Conservation (phyloP, 139 green algal genomes). For the Desmodesmus armatus region DNA sequence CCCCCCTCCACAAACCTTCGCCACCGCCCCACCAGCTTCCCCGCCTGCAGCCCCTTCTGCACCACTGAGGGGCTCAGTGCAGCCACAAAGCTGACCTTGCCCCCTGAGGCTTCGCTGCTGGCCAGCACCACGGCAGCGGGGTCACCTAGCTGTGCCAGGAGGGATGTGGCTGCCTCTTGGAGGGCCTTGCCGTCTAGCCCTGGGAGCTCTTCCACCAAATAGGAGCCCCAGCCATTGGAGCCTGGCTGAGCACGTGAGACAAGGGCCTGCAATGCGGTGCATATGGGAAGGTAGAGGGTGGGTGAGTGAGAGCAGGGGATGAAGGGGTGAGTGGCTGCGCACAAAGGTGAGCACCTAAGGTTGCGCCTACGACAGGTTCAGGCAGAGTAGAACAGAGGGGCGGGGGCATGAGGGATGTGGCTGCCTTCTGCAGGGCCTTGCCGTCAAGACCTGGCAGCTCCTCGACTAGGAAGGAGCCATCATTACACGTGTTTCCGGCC, state of each 20-base stretch:
- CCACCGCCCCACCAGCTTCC: slow-evolving; percentile 88
- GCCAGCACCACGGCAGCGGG: slow-evolving; percentile 83
- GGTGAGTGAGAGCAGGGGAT: not conserved
- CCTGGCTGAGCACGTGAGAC: slow-evolving; percentile 47
- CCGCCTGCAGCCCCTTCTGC: slow-evolving; percentile 76
- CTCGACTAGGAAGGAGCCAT: no score
- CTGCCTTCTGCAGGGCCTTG: no score
- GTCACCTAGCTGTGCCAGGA: slow-evolving; percentile 70
- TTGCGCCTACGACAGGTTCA: no score
- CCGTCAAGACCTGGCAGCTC: no score
- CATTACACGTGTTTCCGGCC: no score
- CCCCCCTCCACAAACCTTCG: slow-evolving; percentile 93
- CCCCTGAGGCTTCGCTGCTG: slow-evolving; percentile 30
- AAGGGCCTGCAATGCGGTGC: slow-evolving; percentile 59
- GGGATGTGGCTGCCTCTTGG: slow-evolving; percentile 76
- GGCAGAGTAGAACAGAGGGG: not conserved
- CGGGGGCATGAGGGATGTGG: no score
- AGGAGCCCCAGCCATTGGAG: slow-evolving; percentile 49
- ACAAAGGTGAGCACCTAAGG: no score
- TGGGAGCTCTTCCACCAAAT: slow-evolving; percentile 83
- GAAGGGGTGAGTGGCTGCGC: not conserved
- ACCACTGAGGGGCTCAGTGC: slow-evolving; percentile 67
- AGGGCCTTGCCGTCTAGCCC: slow-evolving; percentile 82
- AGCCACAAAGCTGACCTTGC: slow-evolving; percentile 83
- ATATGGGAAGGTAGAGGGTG: no score